phyloP scores from a whole-genome alignment of 1,284 basidiomycete genomes.

The Malassezia equina region DNA sequence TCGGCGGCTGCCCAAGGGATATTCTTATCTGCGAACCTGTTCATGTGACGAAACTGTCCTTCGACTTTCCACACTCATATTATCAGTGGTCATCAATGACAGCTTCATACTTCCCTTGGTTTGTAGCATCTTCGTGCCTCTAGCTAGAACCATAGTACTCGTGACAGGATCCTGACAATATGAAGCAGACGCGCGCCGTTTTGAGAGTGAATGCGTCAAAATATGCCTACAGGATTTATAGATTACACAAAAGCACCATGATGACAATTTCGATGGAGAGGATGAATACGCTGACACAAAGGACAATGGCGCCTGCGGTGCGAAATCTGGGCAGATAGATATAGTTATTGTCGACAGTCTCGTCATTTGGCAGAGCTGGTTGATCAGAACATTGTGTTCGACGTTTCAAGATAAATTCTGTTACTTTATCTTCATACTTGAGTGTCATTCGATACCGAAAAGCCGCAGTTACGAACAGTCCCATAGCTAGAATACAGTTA shows the following conservation, averaged over 20 bases:
- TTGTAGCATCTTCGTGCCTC: too few relatives aligned
- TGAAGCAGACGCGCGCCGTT: too few relatives aligned
- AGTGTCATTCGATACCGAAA: constrained; percentile 15
- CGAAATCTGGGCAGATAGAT: constrained; percentile 7
- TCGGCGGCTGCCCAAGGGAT: too few relatives aligned
- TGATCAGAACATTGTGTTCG: neutral
- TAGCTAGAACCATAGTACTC: too few relatives aligned
- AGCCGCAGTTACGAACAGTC: constrained; percentile 7
- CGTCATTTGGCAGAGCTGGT: neutral
- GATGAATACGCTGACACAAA: neutral
- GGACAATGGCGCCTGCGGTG: constrained; percentile 10
- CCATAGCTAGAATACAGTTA: constrained; percentile 9
- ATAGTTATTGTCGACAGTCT: neutral
- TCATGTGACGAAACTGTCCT: too few relatives aligned
- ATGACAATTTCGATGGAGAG: constrained; percentile 8
- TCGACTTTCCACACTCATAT: too few relatives aligned
- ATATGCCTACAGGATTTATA: too few relatives aligned
- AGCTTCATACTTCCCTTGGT: too few relatives aligned
- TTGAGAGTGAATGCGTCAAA: too few relatives aligned
- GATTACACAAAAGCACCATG: neutral
- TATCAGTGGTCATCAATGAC: too few relatives aligned
- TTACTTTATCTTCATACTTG: constrained; percentile 6
- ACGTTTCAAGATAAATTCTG: neutral
- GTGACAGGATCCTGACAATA: too few relatives aligned
- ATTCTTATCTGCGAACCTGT: too few relatives aligned